These are phyloP conservation scores for Strigomonas culicis DNA, from an alignment of 208 protist species.

Conservation along the genomic window DNA sequence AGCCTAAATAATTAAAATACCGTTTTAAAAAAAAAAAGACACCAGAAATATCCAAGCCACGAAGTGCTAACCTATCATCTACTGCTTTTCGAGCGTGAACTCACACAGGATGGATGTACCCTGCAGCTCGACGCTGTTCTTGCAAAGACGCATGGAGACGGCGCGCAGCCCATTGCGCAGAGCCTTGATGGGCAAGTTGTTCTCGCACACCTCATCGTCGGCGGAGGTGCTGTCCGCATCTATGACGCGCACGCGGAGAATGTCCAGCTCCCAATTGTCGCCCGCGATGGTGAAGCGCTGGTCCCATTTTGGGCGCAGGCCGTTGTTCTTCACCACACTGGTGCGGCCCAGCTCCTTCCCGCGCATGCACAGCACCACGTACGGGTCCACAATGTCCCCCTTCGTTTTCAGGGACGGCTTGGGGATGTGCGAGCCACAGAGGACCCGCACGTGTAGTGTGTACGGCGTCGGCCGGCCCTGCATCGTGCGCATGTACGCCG, in stretches of 20 bases:
- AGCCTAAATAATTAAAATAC: not conserved
- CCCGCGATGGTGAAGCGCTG: conserved; percentile 40
- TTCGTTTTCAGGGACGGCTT: conserved; percentile 48
- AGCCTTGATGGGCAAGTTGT: conserved; percentile 32
- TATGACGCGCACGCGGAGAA: conserved; percentile 45
- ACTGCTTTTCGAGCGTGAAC: conserved; percentile 28
- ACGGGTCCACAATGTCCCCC: conserved; percentile 74
- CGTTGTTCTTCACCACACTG: conserved; percentile 60
- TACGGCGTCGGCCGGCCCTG: conserved; percentile 15
- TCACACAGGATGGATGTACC: conserved; percentile 40
- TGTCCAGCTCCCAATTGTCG: conserved; percentile 40
- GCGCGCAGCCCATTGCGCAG: conserved; percentile 44
- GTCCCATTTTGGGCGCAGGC: conserved; percentile 64
- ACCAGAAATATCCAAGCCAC: not conserved
- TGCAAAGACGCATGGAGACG: conserved; percentile 49
- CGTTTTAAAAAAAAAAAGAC: not conserved
- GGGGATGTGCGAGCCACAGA: conserved; percentile 62
- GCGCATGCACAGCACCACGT: conserved; percentile 57
- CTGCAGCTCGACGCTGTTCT: conserved; percentile 28
- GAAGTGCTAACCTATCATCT: too few species aligned
- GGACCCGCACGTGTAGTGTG: conserved; percentile 35
- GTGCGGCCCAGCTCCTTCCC: conserved; percentile 27
- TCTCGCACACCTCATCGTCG: conserved; percentile 43
- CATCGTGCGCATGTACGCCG: conserved; percentile 29
- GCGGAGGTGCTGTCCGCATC: conserved; percentile 40